Evolutionary conservation across 129 eudicot species (phyloP), one percentile per base, ranked within the genome.

Genomic region (Artemisia tridentata): DNA sequence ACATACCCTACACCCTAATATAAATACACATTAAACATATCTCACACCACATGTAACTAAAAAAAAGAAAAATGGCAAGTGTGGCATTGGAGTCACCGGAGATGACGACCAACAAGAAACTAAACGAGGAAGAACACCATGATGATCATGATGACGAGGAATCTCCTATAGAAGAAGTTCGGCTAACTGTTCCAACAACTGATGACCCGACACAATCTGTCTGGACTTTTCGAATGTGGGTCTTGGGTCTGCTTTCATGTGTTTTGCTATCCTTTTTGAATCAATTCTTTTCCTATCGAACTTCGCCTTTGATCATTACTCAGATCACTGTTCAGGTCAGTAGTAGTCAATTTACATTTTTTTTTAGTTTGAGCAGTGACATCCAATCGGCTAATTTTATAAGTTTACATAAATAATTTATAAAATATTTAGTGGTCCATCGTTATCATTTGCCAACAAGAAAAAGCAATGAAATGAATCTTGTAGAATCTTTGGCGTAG

Each of bases 171-270:
- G 96, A 88, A 52, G 72, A 91, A 72, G 97, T 91, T 66, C 85
- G 90, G 8, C 38, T 88, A 53, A 84, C 97, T 16, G 97, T 91
- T 1, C 83, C 92, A 10, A 86, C 58, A 10, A 73, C 81, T 15
- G 97, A 91, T 73, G 97, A 91, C 59, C 90, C 93, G 70, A 72
- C 72, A 62, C 85, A 77, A 55, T 85, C 90, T 3, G 88, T 88
- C 73, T 88, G 96, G 97, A 91, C 97, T 0, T 91, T 91, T 55
- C 83, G 97, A 27, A 86, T 88, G 90, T 88, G 92, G 97, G 63
- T 91, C n/a, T 68, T 91, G 25, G 97, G 97, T 16, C 11, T 86
- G 0, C 0, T 80, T 16, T 88, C 96, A 1, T 91, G 97, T 69
- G 68, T 80, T 20, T 43, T 86, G 21, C 80, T 91, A 16, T 91